Percentiles rank a stretch among this genome's conserved stretches.
Conservation (phyloP, 345 rosid genomes). For the Adansonia digitata region DNA sequence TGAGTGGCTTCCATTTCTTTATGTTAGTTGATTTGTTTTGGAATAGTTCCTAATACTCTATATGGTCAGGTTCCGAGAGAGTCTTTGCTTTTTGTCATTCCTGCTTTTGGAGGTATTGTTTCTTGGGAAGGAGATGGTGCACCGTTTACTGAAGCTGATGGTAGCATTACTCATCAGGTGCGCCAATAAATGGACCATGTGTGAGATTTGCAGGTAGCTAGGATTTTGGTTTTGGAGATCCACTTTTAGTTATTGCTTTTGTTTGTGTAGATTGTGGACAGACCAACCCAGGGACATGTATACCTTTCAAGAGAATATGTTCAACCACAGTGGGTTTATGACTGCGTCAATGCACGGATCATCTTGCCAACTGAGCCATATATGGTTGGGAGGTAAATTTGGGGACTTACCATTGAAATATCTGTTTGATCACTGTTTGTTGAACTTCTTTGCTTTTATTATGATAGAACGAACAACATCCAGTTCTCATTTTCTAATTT, state of each 20-base stretch:
- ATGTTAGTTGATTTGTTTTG: not conserved
- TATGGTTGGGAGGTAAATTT: constrained; percentile 68
- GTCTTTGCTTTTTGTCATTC: constrained; percentile 78
- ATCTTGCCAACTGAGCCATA: constrained; percentile 68
- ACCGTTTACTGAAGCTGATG: constrained; percentile 70
- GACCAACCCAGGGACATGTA: constrained; percentile 77
- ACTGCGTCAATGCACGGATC: constrained; percentile 72
- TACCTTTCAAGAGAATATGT: constrained; percentile 81
- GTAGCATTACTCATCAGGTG: constrained; percentile 91
- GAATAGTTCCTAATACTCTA: not conserved
- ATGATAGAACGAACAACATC: no score
- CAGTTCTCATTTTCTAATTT: not conserved
- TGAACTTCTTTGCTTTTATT: not conserved
- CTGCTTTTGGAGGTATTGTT: constrained; percentile 89
- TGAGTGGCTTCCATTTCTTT: not conserved
- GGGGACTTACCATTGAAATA: not conserved
- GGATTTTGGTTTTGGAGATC: not conserved
- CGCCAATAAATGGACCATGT: constrained; percentile 8
- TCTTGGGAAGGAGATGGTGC: constrained; percentile 99
- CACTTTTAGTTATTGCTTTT: not conserved
- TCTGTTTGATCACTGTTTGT: not conserved
- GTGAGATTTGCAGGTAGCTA: not conserved
- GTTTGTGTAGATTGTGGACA: constrained; percentile 72
- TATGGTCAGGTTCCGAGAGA: constrained; percentile 84
- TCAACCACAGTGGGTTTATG: constrained; percentile 94